A percentile compares a stretch with the other conserved stretches of the same genome.
These are phyloP conservation scores for Mitosporidium daphniae DNA, from an alignment of 371 early-diverging fungal species.

Conservation along the genomic window DNA sequence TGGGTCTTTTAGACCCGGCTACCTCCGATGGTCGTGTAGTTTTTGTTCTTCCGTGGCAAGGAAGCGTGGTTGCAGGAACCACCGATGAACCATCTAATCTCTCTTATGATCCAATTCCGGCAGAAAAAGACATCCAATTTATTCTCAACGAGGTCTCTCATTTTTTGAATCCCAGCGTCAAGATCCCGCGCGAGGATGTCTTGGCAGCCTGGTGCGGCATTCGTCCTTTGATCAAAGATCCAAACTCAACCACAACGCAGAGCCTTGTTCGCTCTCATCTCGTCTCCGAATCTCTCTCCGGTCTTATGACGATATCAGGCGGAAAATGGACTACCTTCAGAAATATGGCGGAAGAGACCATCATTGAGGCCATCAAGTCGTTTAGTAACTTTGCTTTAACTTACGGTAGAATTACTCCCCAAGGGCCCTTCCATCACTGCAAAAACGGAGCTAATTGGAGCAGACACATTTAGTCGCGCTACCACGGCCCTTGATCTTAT, in stretches of 20 bases:
- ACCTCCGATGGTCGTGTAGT: conserved; percentile 89
- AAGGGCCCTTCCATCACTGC: conserved; percentile 21
- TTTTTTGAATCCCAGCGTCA: conserved; percentile 44
- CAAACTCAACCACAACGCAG: conserved; percentile 47
- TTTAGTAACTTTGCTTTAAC: too few species aligned
- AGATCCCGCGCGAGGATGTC: conserved; percentile 71
- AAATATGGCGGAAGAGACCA: conserved; percentile 84
- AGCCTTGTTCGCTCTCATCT: conserved; percentile 80
- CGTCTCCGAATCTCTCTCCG: conserved; percentile 38
- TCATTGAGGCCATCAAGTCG: conserved; percentile 41
- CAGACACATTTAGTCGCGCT: conserved; percentile 37
- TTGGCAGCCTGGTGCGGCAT: conserved; percentile 92
- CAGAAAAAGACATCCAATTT: conserved; percentile 73
- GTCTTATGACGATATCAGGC: conserved; percentile 76
- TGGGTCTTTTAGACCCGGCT: conserved; percentile 86
- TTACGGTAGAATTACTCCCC: too few species aligned
- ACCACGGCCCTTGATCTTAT: conserved; percentile 57
- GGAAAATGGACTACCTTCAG: conserved; percentile 99
- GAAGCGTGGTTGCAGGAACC: conserved; percentile 81
- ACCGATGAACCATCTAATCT: conserved; percentile 63
- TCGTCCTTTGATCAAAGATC: conserved; percentile 85
- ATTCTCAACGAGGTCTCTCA: conserved; percentile 62
- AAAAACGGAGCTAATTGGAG: conserved; percentile 33
- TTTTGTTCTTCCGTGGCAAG: conserved; percentile 94
- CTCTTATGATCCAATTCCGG: conserved; percentile 36